phyloP scores from a whole-genome alignment of 2,329 filamentous ascomycete genomes.

The Grosmannia serpens region DNA sequence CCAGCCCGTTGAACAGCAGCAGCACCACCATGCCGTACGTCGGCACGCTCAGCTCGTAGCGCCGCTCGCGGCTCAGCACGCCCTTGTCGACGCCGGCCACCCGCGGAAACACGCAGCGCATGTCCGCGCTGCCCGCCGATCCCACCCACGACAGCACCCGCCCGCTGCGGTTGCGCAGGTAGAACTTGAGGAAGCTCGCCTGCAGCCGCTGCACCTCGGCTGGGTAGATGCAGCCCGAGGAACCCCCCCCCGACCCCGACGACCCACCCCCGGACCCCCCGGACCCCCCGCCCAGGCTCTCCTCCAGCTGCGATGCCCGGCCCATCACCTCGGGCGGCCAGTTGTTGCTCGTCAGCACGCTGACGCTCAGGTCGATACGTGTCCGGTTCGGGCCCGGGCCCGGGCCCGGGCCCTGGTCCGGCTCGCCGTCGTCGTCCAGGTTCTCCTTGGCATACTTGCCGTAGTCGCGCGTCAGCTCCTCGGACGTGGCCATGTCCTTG shows the following conservation, averaged over 20 bases:
- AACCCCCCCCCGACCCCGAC: slow-evolving; percentile 13
- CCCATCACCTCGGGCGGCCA: slow-evolving; percentile 91
- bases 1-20: slow-evolving; percentile 75
- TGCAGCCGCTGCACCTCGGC: slow-evolving; percentile 62
- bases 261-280: not conserved
- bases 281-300: slow-evolving; percentile 17
- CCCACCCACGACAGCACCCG: slow-evolving; percentile 76
- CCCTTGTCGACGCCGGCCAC: slow-evolving; percentile 58
- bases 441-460: slow-evolving; percentile 47
- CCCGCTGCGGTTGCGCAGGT: slow-evolving; percentile 76
- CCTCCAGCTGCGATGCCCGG: slow-evolving; percentile 37
- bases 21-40: slow-evolving; percentile 89
- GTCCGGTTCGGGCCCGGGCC: slow-evolving; percentile 22
- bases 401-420: slow-evolving; percentile 34
- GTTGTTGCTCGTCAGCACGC: slow-evolving; percentile 81
- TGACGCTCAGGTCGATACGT: slow-evolving; percentile 69
- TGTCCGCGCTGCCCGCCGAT: slow-evolving; percentile 66
- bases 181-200: slow-evolving; percentile 79
- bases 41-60: slow-evolving; percentile 83
- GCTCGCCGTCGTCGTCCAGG: slow-evolving; percentile 35
- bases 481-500: slow-evolving; percentile 83
- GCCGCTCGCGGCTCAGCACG: slow-evolving; percentile 49
- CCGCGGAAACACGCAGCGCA: slow-evolving; percentile 67
- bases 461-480: slow-evolving; percentile 70
- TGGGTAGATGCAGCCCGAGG: slow-evolving; percentile 58